These are phyloP conservation scores for Cladosporium sp. DNA, from an alignment of 2,329 filamentous ascomycete genomes.

Conservation along the genomic window DNA sequence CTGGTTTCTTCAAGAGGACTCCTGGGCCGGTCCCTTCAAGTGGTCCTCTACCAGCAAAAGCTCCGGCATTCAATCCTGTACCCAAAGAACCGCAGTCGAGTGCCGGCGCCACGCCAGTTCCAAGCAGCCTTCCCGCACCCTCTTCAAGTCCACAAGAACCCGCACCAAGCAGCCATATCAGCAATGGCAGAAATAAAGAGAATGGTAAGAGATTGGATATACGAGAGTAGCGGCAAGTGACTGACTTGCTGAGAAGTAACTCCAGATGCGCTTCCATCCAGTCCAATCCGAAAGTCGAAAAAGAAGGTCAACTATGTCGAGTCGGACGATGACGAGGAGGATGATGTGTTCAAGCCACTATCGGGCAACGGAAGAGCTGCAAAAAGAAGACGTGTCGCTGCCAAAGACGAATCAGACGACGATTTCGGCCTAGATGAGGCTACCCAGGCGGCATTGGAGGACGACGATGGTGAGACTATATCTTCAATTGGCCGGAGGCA, in stretches of 20 bases:
- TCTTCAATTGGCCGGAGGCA: not conserved
- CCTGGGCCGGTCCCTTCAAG: slow-evolving; percentile 39
- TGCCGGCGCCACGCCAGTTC: slow-evolving; percentile 62
- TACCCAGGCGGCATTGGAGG: slow-evolving; percentile 52
- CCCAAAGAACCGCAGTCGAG: slow-evolving; percentile 21
- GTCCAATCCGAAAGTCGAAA: slow-evolving; percentile 71
- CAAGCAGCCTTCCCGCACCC: slow-evolving; percentile 74
- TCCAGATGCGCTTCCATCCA: slow-evolving; percentile 52
- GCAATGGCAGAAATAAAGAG: slow-evolving; percentile 47
- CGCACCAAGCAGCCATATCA: slow-evolving; percentile 49
- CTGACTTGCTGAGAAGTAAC: slow-evolving; percentile 31
- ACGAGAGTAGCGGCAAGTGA: slow-evolving; percentile 37
- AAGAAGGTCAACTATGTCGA: slow-evolving; percentile 77
- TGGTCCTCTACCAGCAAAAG: slow-evolving; percentile 32
- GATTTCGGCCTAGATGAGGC: slow-evolving; percentile 58
- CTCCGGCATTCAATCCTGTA: slow-evolving; percentile 22
- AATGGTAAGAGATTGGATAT: slow-evolving; percentile 41
- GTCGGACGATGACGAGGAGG: slow-evolving; percentile 71
- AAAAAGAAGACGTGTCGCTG: slow-evolving; percentile 58
- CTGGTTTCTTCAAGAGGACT: slow-evolving; percentile 66
- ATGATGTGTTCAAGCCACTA: slow-evolving; percentile 62
- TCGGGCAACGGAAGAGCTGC: slow-evolving; percentile 42
- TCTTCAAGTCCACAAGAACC: slow-evolving; percentile 62
- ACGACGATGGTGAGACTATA: slow-evolving; percentile 51
- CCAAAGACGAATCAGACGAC: slow-evolving; percentile 63